Evolutionary conservation across 768 basidiomycete species (phyloP).

Genomic region (Fomitopsis pulvina): DNA sequence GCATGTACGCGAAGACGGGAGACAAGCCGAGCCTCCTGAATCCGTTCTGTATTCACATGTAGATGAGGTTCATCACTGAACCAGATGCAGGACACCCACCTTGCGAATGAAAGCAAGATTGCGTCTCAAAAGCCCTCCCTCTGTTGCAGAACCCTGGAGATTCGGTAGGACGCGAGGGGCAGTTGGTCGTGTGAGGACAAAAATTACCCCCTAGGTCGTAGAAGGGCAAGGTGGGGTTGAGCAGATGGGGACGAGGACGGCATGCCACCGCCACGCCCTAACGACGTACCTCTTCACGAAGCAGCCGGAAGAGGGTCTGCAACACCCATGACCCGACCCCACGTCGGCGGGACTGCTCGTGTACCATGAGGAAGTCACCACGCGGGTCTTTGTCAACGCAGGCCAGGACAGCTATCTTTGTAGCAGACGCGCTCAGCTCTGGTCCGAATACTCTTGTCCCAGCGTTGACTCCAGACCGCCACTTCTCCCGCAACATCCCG

Average conservation of each 20-base stretch:
- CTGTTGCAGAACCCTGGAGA: neutral
- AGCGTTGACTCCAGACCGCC: neutral
- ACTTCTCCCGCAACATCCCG: neutral
- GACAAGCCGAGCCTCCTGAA: slow-evolving; percentile 2
- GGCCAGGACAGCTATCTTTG: slow-evolving; percentile 1
- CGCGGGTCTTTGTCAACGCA: neutral
- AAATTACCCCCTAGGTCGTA: neutral
- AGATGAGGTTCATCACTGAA: too few species aligned
- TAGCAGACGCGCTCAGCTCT: neutral
- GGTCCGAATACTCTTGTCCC: slow-evolving; percentile 2
- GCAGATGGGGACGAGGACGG: too few species aligned
- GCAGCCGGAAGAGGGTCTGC: neutral
- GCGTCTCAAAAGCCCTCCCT: neutral
- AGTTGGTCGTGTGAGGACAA: neutral
- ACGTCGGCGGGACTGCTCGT: neutral
- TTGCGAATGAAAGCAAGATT: slow-evolving; percentile 2
- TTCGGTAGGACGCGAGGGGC: neutral
- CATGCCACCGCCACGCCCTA: neutral
- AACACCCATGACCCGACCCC: neutral
- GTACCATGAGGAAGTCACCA: neutral
- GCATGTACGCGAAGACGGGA: slow-evolving; percentile 4
- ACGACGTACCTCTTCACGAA: neutral
- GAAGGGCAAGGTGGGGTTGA: too few species aligned
- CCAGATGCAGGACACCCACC: neutral
- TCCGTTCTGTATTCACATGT: too few species aligned